Conservation (phyloP, 2,329 filamentous ascomycete genomes). For the Aphanocladium album region DNA sequence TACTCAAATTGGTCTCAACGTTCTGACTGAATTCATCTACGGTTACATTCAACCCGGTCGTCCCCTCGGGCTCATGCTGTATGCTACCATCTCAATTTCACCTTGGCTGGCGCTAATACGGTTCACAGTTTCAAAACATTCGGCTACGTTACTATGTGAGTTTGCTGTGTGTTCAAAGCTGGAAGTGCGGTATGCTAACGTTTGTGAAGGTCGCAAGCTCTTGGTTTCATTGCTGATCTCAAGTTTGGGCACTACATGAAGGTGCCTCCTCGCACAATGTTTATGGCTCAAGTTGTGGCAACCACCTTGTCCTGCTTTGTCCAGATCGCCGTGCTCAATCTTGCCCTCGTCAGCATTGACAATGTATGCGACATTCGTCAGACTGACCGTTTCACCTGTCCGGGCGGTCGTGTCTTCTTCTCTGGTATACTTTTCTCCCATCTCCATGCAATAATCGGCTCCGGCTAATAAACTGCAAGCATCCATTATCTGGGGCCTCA, state of each 20-base stretch:
- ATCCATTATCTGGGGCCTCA: conserved; percentile 63
- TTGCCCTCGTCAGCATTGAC: conserved; percentile 55
- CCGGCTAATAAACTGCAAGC: conserved; percentile 34
- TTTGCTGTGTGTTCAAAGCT: neutral
- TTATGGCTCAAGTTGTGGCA: conserved; percentile 60
- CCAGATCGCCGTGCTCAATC: conserved; percentile 60
- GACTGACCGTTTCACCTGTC: conserved; percentile 56
- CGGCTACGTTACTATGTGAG: conserved; percentile 55
- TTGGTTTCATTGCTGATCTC: conserved; percentile 60
- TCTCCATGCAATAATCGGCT: neutral
- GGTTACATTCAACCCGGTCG: conserved; percentile 71
- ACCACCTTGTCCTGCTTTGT: conserved; percentile 63
- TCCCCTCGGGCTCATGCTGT: conserved; percentile 70
- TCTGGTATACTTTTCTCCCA: conserved; percentile 36
- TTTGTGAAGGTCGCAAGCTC: conserved; percentile 46
- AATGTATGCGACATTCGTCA: conserved; percentile 57
- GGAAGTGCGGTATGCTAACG: neutral
- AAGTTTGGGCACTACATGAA: conserved; percentile 74
- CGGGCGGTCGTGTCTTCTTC: conserved; percentile 60
- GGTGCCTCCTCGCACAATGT: conserved; percentile 62
- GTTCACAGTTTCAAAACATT: conserved; percentile 55
- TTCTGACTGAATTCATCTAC: conserved; percentile 68
- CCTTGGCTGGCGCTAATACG: neutral
- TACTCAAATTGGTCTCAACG: conserved; percentile 67
- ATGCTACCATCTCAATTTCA: conserved; percentile 19